Conservation (phyloP, 768 basidiomycete genomes). For the Postia placenta region DNA sequence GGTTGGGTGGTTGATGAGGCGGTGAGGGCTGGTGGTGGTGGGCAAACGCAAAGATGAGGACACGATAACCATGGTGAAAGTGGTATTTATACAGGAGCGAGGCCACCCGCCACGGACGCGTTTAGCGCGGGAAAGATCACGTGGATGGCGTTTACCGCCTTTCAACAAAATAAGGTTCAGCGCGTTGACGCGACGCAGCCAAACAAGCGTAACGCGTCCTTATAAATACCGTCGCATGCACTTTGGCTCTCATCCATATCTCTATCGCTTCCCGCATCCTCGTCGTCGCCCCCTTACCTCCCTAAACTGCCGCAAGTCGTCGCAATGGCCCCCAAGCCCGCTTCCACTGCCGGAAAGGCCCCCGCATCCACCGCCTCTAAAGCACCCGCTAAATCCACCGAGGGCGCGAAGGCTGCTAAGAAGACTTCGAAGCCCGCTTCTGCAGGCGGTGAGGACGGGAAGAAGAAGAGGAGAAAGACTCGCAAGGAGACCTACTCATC, state of each 20-base stretch:
- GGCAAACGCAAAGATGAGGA: constrained; percentile 8
- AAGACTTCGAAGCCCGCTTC: constrained; percentile 47
- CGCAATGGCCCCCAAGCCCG: constrained; percentile 65
- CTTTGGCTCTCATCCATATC: constrained; percentile 9
- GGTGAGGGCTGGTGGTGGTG: constrained; percentile 7
- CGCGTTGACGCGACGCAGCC: constrained; percentile 20
- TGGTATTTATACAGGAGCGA: constrained; percentile 12
- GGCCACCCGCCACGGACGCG: constrained; percentile 5
- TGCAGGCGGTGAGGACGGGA: constrained; percentile 49
- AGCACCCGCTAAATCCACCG: constrained; percentile 50
- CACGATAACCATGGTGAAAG: not conserved
- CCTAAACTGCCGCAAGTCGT: not conserved
- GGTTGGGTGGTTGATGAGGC: constrained; percentile 7
- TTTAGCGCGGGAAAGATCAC: constrained; percentile 8
- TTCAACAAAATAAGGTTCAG: constrained; percentile 23
- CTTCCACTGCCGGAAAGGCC: constrained; percentile 82
- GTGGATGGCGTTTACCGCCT: constrained; percentile 18
- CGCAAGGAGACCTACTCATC: constrained; percentile 92
- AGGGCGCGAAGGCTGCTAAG: constrained; percentile 47
- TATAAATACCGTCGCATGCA: constrained; percentile 18
- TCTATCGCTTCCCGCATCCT: constrained; percentile 9
- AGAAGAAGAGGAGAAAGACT: constrained; percentile 85
- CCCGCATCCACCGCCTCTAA: constrained; percentile 64
- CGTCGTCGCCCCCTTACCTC: not conserved
- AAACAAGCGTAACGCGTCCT: constrained; percentile 19